Base-by-base conservation (phyloP, 1,284 basidiomycete genomes). In the Cutaneotrichosporon mucoides region DNA sequence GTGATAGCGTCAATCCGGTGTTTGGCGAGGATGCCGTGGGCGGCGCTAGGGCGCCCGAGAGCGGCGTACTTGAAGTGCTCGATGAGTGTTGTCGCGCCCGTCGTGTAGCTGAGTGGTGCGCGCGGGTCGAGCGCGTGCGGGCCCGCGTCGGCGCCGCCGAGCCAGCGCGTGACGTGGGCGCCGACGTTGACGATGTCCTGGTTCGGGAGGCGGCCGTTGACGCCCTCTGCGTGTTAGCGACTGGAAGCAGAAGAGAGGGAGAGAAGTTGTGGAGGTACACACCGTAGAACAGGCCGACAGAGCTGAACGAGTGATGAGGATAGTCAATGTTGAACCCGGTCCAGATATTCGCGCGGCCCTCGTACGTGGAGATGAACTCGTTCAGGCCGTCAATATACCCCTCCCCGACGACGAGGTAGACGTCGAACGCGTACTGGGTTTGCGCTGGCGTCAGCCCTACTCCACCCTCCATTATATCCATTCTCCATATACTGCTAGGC, bases 1-100 rank as follows among this genome's bases (percentile, higher is more conserved):
- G 93, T 96, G 60, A 98, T 83, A 0, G 94, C 90, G 74, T 99
- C 95, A 57, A 99, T 93, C 42, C 93, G 88, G 76, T 90, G 95
- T 71, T 73, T 76, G 0, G 79, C 76, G 33, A 80, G 77, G 1
- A 81, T 68, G 4, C 80, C 81, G 57, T 81, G 79, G 0, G 79
- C 78, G 0, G 76, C 81, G 36, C 69, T 73, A 1, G 76, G 73
- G 8, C 74, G 56, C 0, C 80, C 77, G 1, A 75, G 55, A 0
- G 73, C 73, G n/a, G 69, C 68, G 62, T 68, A 78, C 37, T 60
- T 63, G 54, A 71, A 71, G 61, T 79, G 76, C 44, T 68, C 60
- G 48, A 61, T 52, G 3, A 79, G 60, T 53, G 74, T 68, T 50
- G 65, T 67, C 1, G 64, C 64, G 0, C 68, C 76, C 3, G 69